These are phyloP conservation scores for Huntiella bhutanensis DNA, from an alignment of 2,329 filamentous ascomycete species.

Conservation along the genomic window DNA sequence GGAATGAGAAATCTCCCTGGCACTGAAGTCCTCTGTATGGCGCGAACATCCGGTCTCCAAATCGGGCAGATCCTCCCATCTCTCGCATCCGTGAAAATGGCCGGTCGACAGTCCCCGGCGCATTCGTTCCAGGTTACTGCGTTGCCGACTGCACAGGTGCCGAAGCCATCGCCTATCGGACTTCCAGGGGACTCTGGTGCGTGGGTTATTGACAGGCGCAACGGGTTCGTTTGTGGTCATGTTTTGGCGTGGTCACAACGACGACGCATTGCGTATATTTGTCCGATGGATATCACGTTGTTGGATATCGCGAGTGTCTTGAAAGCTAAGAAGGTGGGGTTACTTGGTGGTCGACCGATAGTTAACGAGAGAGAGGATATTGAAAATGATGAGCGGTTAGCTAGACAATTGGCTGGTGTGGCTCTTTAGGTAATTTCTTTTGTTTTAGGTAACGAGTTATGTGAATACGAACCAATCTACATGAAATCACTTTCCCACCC, in stretches of 20 bases:
- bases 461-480: conserved; percentile 25
- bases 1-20: conserved; percentile 47
- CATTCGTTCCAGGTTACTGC: conserved; percentile 41
- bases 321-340: conserved; percentile 46
- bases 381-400: conserved; percentile 1
- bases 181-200: conserved; percentile 83
- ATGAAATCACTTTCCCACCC: conserved; percentile 87
- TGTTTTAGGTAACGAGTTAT: neutral
- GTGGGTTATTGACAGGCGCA: conserved; percentile 68
- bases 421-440: conserved; percentile 1
- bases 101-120: conserved; percentile 63
- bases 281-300: conserved; percentile 80
- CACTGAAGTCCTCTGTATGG: conserved; percentile 69
- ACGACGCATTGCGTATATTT: conserved; percentile 74
- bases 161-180: conserved; percentile 25
- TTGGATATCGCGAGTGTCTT: conserved; percentile 69
- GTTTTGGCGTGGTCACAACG: conserved; percentile 73
- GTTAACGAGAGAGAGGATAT: conserved; percentile 16
- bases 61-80: conserved; percentile 58
- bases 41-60: conserved; percentile 69
- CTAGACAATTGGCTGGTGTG: conserved; percentile 1
- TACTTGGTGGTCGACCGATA: conserved; percentile 41
- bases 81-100: conserved; percentile 71
- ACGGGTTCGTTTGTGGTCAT: conserved; percentile 72
- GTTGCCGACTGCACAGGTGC: conserved; percentile 7